Base-by-base conservation (phyloP, 2,329 filamentous ascomycete genomes). In the Thermoascus crustaceus region DNA sequence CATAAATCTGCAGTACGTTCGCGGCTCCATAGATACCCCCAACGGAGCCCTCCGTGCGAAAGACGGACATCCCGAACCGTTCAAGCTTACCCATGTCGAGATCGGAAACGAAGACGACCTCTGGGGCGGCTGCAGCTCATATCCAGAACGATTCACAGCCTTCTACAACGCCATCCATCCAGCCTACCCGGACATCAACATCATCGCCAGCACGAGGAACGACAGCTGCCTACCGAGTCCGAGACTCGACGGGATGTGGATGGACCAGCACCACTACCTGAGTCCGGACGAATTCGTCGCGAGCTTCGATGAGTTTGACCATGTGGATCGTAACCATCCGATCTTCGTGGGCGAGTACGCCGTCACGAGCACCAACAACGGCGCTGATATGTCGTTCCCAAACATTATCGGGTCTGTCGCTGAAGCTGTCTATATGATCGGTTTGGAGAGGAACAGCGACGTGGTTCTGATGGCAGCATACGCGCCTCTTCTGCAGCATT, bases 91-190 rank as follows among this genome's bases (percentile, higher is more conserved):
- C 7, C 77, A 73, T 43, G 71, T 82, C 37, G 78, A 82, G 54
- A 62, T 82, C 24, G 78, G 78, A 33, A 82, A 82, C 51, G 78
- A 83, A 51, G 79, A 82, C 43, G 73, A 74, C 61, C 69, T 79
- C 6, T 68, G 67, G 4, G 69, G 71, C 7, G 70, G 68, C 4
- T 61, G 66, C 2, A 47, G 50, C 0, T 70, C 68, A 1, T 76
- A 72, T 57, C 57, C 66, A 2, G 61, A 73, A 45, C 72, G 78
- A 8, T 78, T 79, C 50, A 67, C 67, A 7, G 61, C 68, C 48
- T 78, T 82, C 55, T 65, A 76, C 42, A 54, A 75, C 17, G 75
- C 76, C 4, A 75, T 81, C 53, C 66, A 61, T 33, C 58, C 59
- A 16, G 58, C 55, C 6, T 76, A 78, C 40, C 73, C 75, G 0